Conservation (phyloP, 768 basidiomycete genomes). For the Coprinopsis sp. region DNA sequence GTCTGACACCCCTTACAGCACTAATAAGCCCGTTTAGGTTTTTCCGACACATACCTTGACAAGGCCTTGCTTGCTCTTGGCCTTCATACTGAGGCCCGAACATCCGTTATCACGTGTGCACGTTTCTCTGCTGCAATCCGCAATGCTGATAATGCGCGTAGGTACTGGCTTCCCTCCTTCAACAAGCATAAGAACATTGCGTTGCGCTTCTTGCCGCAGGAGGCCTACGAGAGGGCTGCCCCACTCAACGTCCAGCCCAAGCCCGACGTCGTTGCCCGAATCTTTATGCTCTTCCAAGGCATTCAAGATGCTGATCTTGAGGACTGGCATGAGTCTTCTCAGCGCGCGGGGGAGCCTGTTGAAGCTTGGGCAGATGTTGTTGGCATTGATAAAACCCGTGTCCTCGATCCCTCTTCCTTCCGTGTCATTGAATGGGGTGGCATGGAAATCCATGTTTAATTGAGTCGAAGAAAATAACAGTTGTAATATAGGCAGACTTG, state of each 20-base stretch:
- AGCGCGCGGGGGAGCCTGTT: constrained; percentile 18
- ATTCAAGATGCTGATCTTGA: constrained; percentile 19
- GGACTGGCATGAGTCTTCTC: constrained; percentile 23
- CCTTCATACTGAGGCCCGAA: constrained; percentile 39
- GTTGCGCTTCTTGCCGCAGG: constrained; percentile 42
- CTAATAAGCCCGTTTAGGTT: no score
- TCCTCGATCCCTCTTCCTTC: constrained; percentile 25
- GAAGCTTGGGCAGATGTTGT: constrained; percentile 29
- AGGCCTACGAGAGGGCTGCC: constrained; percentile 36
- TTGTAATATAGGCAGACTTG: no score
- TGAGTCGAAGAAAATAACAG: no score
- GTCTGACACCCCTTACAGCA: no score
- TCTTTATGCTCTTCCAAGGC: constrained; percentile 46
- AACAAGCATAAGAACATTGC: constrained; percentile 35
- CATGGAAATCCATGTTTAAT: no score
- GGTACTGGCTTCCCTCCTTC: constrained; percentile 44
- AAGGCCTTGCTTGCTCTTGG: constrained; percentile 25
- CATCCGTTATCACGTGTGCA: constrained; percentile 42
- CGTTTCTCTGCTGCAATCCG: not conserved
- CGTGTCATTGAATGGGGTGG: constrained; percentile 46
- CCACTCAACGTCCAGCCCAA: constrained; percentile 31
- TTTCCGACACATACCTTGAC: no score
- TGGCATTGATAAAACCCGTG: constrained; percentile 25
- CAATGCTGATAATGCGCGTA: constrained; percentile 8
- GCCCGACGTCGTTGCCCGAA: constrained; percentile 39